Percentiles rank a stretch among this genome's conserved stretches.
phyloP scores from a whole-genome alignment of 2,329 filamentous ascomycete genomes.

The Fusarium sp. region DNA sequence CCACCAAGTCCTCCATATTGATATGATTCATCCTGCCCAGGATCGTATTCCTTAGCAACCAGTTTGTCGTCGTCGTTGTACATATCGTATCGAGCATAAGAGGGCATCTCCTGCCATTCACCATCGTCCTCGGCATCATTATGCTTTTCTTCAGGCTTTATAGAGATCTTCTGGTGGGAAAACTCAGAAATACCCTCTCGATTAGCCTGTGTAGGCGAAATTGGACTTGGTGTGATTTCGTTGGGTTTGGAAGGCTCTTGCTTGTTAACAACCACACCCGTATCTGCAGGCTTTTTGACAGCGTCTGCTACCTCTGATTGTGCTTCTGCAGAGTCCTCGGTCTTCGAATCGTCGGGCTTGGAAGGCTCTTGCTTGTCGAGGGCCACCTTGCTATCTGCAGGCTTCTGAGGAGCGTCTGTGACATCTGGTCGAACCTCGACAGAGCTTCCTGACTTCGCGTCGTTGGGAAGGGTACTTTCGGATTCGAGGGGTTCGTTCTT shows the following conservation, averaged over 20 bases:
- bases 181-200: conserved; percentile 75
- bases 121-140: conserved; percentile 63
- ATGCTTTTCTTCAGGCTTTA: conserved; percentile 64
- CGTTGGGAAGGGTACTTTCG: conserved; percentile 5
- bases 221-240: conserved; percentile 30
- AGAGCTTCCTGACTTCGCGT: conserved; percentile 1
- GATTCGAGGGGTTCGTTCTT: conserved; percentile 10
- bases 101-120: conserved; percentile 95
- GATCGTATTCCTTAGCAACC: conserved; percentile 82
- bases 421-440: neutral
- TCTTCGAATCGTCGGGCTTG: conserved; percentile 13
- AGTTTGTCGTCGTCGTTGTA: conserved; percentile 94
- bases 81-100: conserved; percentile 91
- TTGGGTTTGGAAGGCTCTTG: conserved; percentile 4
- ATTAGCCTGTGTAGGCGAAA: conserved; percentile 21
- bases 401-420: conserved; percentile 3
- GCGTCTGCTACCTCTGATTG: neutral
- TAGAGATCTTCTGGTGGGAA: conserved; percentile 84
- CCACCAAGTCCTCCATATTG: conserved; percentile 84
- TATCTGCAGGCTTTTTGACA: conserved; percentile 11
- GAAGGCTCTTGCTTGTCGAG: conserved; percentile 8
- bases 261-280: conserved; percentile 15
- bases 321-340: conserved; percentile 4
- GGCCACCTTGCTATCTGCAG: conserved; percentile 3
- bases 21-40: conserved; percentile 74